A percentile compares a stretch with the other conserved stretches of the same genome.
phyloP scores from a whole-genome alignment of 164 flowering plant genomes.

The Tetrastigma voinierianum region DNA sequence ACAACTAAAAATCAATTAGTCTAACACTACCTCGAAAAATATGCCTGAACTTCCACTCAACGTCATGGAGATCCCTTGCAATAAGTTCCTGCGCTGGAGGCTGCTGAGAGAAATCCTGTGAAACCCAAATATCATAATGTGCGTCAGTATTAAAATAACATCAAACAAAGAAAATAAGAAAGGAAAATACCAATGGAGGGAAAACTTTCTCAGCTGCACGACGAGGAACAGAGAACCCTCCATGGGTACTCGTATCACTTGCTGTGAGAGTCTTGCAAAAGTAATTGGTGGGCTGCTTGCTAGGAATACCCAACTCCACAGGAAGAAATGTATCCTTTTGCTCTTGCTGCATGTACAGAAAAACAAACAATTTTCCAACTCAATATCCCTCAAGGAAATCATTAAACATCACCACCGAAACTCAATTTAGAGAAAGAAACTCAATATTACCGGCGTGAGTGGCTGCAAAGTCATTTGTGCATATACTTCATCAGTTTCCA shows the following conservation, averaged over 20 bases:
- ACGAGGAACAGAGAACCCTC: slow-evolving; percentile 94
- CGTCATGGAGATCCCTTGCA: slow-evolving; percentile 90
- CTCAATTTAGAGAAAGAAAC: neutral
- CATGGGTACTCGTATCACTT: slow-evolving; percentile 92
- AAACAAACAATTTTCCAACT: neutral
- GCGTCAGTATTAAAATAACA: slow-evolving; percentile 4
- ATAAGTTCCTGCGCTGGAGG: slow-evolving; percentile 89
- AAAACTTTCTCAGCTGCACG: slow-evolving; percentile 95
- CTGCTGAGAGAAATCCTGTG: slow-evolving; percentile 85
- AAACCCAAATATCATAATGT: neutral
- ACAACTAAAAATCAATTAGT: neutral
- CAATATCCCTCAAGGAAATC: neutral
- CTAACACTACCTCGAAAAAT: slow-evolving; percentile 68
- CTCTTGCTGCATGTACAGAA: slow-evolving; percentile 55
- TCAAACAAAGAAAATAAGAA: neutral
- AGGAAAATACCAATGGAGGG: slow-evolving; percentile 67
- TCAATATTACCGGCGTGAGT: slow-evolving; percentile 50
- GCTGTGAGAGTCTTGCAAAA: slow-evolving; percentile 91
- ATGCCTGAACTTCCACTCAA: slow-evolving; percentile 91
- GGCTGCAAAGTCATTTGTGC: slow-evolving; percentile 94
- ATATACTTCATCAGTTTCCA: slow-evolving; percentile 90
- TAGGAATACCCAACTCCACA: slow-evolving; percentile 68
- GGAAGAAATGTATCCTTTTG: slow-evolving; percentile 76
- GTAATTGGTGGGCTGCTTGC: slow-evolving; percentile 86
- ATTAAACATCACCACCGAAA: neutral